Conservation (phyloP, 1,284 basidiomycete species). For the Austroboletus niveus region DNA sequence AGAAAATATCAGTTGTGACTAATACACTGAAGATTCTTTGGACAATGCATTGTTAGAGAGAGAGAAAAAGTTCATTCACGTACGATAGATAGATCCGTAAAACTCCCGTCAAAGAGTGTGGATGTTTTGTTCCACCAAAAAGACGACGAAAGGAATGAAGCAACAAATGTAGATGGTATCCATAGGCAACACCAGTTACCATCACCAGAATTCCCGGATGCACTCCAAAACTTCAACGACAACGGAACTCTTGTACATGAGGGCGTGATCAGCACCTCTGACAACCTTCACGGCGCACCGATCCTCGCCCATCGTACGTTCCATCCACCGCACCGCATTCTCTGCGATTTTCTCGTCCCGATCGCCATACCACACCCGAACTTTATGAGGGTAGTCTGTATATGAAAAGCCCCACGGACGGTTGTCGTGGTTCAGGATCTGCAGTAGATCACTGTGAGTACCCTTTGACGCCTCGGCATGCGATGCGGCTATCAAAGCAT, state of each 20-base stretch:
- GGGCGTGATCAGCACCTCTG: constrained; percentile 83
- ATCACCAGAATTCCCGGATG: constrained; percentile 58
- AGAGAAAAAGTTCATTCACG: constrained; percentile 25
- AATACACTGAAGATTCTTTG: constrained; percentile 35
- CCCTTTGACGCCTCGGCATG: constrained; percentile 93
- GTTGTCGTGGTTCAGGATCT: constrained; percentile 85
- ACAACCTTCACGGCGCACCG: constrained; percentile 80
- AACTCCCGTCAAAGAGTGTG: constrained; percentile 2
- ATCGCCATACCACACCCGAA: constrained; percentile 92
- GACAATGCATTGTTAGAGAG: constrained; percentile 13
- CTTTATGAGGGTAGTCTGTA: constrained; percentile 71
- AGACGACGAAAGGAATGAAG: constrained; percentile 22
- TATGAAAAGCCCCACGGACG: constrained; percentile 86
- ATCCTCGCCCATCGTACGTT: constrained; percentile 75
- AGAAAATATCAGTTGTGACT: constrained; percentile 20
- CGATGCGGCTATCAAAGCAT: constrained; percentile 89
- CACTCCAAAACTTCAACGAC: constrained; percentile 87
- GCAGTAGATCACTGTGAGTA: constrained; percentile 85
- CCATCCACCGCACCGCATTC: constrained; percentile 88
- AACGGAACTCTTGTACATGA: constrained; percentile 88
- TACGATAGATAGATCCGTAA: constrained; percentile 22
- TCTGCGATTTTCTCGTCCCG: constrained; percentile 91
- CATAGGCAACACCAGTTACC: constrained; percentile 2
- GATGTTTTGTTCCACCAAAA: constrained; percentile 15
- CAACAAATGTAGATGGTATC: constrained; percentile 11